These are phyloP conservation scores for Trichophyton simii DNA, from an alignment of 2,329 filamentous ascomycete species.

Conservation along the genomic window DNA sequence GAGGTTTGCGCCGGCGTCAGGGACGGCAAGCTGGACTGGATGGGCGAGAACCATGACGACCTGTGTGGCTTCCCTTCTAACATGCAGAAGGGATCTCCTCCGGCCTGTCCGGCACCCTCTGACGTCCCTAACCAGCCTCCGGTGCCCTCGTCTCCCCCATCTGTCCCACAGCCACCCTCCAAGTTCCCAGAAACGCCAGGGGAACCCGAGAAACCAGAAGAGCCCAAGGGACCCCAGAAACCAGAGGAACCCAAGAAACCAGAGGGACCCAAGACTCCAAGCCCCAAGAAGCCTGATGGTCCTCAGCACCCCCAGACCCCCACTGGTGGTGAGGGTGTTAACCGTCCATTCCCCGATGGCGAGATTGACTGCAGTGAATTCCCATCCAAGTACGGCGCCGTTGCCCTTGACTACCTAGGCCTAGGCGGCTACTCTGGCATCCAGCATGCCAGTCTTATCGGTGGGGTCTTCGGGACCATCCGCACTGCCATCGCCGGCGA, in stretches of 20 bases:
- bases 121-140: neutral
- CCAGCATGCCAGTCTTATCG: slow-evolving; percentile 48
- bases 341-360: slow-evolving; percentile 62
- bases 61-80: slow-evolving; percentile 28
- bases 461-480: slow-evolving; percentile 51
- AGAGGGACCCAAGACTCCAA: neutral
- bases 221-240: neutral
- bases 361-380: slow-evolving; percentile 58
- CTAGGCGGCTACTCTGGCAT: slow-evolving; percentile 69
- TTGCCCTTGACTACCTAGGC: slow-evolving; percentile 55
- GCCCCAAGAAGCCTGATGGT: neutral
- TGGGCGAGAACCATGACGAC: slow-evolving; percentile 48
- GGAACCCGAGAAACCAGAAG: slow-evolving; percentile 5
- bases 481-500: slow-evolving; percentile 50
- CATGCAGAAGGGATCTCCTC: neutral
- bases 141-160: slow-evolving; percentile 7
- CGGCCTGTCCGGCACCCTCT: slow-evolving; percentile 9
- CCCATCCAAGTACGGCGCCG: slow-evolving; percentile 68
- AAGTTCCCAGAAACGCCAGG: slow-evolving; percentile 1
- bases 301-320: slow-evolving; percentile 13
- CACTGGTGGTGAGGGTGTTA: slow-evolving; percentile 41
- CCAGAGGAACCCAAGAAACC: slow-evolving; percentile 7
- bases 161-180: neutral
- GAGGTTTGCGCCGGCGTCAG: slow-evolving; percentile 61
- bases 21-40: slow-evolving; percentile 53